Percentiles rank a stretch among this genome's conserved stretches.
Conservation (phyloP, 768 basidiomycete species). For the Collybia mongolica region DNA sequence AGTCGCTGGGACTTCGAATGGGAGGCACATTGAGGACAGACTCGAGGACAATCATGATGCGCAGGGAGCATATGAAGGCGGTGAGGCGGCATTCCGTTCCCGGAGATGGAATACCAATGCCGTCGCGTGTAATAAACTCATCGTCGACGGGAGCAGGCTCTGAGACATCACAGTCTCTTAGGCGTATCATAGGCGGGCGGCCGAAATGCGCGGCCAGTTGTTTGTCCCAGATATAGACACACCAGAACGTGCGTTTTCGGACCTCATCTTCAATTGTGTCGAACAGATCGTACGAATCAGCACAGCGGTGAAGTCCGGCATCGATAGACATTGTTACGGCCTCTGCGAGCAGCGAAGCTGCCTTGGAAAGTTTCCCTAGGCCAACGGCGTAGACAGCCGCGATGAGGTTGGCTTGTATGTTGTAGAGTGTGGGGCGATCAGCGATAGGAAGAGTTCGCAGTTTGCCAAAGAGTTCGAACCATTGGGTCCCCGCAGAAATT, state of each 20-base stretch:
- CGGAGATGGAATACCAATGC: conserved; percentile 61
- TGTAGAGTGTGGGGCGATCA: conserved; percentile 88
- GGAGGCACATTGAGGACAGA: conserved; percentile 84
- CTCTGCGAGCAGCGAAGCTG: conserved; percentile 83
- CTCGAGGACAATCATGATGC: conserved; percentile 87
- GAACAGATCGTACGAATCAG: conserved; percentile 84
- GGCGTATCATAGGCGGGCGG: conserved; percentile 79
- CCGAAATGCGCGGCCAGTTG: conserved; percentile 89
- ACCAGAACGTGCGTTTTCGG: conserved; percentile 95
- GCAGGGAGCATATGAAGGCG: conserved; percentile 75
- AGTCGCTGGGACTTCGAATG: conserved; percentile 54
- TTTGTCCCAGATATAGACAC: conserved; percentile 96
- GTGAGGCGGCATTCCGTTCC: conserved; percentile 75
- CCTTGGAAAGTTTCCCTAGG: conserved; percentile 83
- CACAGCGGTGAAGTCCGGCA: conserved; percentile 84
- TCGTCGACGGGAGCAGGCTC: conserved; percentile 88
- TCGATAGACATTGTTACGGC: conserved; percentile 87
- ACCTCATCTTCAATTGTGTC: conserved; percentile 90
- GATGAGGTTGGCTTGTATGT: conserved; percentile 86
- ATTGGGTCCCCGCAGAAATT: conserved; percentile 86
- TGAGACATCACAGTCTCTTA: conserved; percentile 89
- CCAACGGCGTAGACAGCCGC: conserved; percentile 95
- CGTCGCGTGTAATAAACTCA: conserved; percentile 81
- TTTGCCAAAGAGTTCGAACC: conserved; percentile 87
- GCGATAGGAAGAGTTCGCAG: conserved; percentile 87